Evolutionary conservation across 139 green algal genomes (phyloP), one percentile per base, ranked within the genome.

Genomic region (Chlorella sp.): DNA sequence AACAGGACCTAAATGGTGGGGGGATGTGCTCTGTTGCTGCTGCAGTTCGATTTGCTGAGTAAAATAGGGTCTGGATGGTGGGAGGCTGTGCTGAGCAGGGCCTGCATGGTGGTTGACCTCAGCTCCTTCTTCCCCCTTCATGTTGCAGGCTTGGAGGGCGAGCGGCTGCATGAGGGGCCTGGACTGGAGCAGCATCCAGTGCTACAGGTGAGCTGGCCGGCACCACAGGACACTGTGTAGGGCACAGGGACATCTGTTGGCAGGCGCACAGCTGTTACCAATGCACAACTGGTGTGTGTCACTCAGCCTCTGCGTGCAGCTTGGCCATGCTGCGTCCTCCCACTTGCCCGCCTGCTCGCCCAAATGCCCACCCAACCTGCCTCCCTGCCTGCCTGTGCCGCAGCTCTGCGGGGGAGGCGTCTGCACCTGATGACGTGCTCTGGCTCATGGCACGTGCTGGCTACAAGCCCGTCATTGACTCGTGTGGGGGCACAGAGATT

Each of bases 401-500:
- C 83, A 95, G 91, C 86, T 96, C 93, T 40, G 94, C 93, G 3
- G 96, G 95, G 0, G 96, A 98, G 88, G 94, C 96, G 0, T 96
- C 94, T 12, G 92, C 91, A 32, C 81, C 95, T 0, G 91, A 95
- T 14, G 95, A 97, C 88, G 94, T 89, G 60, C 92, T 94, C 3
- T 97, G 95, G 95, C 94, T 97, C 34, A 93, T 88, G 78, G 89
- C 92, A 26, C 53, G 87, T 21, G 92, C 76, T 0, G 92, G 96
- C 19, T 98, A 98, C 92, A 91, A 92, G 24, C 97, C 97, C 0
- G 92, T 99, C 4, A 95, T 99, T 0, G 97, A 99, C 94, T 99
- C 98, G 91, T 98, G 95, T 88, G 97, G 97, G 32, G 94, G 97
- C 80, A 99, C 97, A 0, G 97, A 99, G 92, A 95, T 99, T 71